Evolutionary conservation across 106 monocot genomes (phyloP), one percentile per base, ranked within the genome.

Genomic region (Apostasia ramifera): DNA sequence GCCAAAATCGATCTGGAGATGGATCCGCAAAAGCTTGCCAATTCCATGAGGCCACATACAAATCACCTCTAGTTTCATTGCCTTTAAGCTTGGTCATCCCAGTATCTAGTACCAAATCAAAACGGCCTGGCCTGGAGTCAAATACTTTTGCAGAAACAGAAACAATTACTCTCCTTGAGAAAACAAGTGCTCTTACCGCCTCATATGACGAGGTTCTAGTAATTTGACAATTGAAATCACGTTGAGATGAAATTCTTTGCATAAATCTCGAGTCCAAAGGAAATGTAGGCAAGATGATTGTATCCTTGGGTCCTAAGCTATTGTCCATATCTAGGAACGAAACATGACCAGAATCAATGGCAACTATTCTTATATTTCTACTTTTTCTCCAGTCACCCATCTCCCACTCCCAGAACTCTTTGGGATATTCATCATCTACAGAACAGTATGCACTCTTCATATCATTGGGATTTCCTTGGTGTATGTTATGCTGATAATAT

Each of bases 351-450:
- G 86, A 71, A 85, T 98, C 93, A 69, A 98, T 90, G 50, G 90
- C 87, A 40, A 98, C 37, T 71, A 93, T 82, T 56, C 97, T 81
- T 72, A 98, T 67, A 38, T 60, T 64, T 79, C 97, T 78, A 52
- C 73, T 89, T 70, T 71, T 90, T 73, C 97, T 92, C 97, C 97
- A 98, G 53, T 98, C 97, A 70, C 87, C 92, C 92, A 98, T 93
- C 73, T 98, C 97, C 97, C 97, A 98, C 67, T 98, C 97, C 97
- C 97, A 98, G 65, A 98, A 98, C 72, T 98, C 93, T 52, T 83
- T 76, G 3, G 73, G 8, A 62, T 67, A 44, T 57, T 76, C 48
- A 66, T 37, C 55, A 57, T 81, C 73, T 8, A 51, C 14, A 15
- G 82, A 85, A 72, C 91, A 95, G 63, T 71, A 73, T 39, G 78